Evolutionary conservation across 352 stramenopile genomes (phyloP), one percentile per base, ranked within the genome.

Genomic region (Globisporangium lucens): DNA sequence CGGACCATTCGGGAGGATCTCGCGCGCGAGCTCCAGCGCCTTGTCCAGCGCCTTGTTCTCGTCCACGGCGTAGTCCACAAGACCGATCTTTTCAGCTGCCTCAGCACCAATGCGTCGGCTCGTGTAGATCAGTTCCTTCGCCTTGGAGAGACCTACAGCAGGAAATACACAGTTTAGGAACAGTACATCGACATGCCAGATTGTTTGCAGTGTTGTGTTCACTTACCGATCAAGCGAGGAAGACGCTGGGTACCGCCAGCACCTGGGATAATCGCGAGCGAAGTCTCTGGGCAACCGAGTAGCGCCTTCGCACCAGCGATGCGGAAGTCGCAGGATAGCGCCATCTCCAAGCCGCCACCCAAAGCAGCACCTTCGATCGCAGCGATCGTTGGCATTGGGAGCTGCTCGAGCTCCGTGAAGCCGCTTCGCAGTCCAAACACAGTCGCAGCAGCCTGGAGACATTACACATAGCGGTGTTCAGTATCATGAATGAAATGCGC

Each of bases 71-170:
- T 97, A 90, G 63, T 98, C 87, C 5, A 98, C 91, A 4, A 98
- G 74, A 0, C 94, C 94, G 24, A 97, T 82, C 68, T 90, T 81
- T 66, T 89, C 80, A 17, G 91, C 95, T 60, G 83, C 72, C 29
- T 85, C 73, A 0, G 87, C 87, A 56, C 76, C 75, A 9, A 98
- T 79, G 30, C 89, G 85, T n/a, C 89, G 82, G 46, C 84, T 94
- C 5, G 93, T 98, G 72, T 95, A 98, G 68, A 98, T 98, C 35
- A 98, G 83, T 68, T 98, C 93, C 72, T 98, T 98, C 10, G 94
- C 94, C 72, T 94, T 94, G 22, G 91, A 90, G 29, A 94, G 75
- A 4, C 84, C 82, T 90, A 63, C 7, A 22, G 5, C 7, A 56
- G 13, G 10, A 43, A 67, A 52, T 4, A 1, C 20, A 13, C 20